Evolutionary conservation across 441 rosid species (phyloP).

Genomic region (Mallotus repandus): DNA sequence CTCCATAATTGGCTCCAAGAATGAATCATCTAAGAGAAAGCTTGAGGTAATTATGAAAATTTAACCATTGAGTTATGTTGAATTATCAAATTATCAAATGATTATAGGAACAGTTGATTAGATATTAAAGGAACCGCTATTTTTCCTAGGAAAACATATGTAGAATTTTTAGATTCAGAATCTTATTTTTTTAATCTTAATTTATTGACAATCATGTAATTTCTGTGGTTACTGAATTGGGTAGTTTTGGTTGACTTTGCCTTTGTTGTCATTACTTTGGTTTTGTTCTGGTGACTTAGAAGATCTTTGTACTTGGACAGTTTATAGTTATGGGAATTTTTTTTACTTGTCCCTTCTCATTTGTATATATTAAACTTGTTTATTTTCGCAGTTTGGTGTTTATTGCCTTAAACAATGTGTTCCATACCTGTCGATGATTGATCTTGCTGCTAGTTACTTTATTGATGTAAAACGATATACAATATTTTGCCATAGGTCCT

Average conservation of each 20-base stretch:
- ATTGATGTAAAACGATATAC: not conserved
- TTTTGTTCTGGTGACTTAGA: not conserved
- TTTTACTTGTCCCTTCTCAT: too few relatives aligned
- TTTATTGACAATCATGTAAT: too few relatives aligned
- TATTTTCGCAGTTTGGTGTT: not conserved
- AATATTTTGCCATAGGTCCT: not conserved
- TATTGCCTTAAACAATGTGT: not conserved
- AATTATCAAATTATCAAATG: too few relatives aligned
- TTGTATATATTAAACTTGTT: not conserved
- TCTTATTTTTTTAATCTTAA: too few relatives aligned
- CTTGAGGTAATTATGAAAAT: slow-evolving; percentile 40
- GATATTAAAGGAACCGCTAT: too few relatives aligned
- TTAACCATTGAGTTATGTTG: not conserved
- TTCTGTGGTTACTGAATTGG: not conserved
- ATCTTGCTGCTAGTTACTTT: not conserved
- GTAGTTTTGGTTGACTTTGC: not conserved
- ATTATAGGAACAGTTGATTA: too few relatives aligned
- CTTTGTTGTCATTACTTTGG: not conserved
- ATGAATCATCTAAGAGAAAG: slow-evolving; percentile 29
- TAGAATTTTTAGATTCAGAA: too few relatives aligned
- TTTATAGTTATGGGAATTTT: not conserved
- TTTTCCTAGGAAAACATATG: too few relatives aligned
- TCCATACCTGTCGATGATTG: not conserved
- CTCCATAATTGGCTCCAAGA: slow-evolving; percentile 28
- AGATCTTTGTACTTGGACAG: not conserved